Evolutionary conservation across 192 early-diverging fungal genomes (phyloP), one percentile per base, ranked within the genome.

Genomic region (Backusella australiensis): DNA sequence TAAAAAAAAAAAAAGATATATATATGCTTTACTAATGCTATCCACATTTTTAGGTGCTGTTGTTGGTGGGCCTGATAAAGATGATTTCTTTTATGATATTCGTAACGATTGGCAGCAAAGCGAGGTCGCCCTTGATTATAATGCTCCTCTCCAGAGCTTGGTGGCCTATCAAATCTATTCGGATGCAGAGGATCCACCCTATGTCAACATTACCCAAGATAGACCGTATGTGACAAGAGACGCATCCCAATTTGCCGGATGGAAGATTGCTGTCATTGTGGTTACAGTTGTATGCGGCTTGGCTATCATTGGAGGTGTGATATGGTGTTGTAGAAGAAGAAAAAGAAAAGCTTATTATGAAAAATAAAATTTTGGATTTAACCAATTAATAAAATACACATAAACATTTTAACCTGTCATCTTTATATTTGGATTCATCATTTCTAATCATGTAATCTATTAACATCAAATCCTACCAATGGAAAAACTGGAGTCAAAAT

Each of bases 91-190:
- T 67, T 36, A 69, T 6, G 88, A 90, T 74, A 72, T 76, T 12
- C 80, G 89, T 7, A 56, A 71, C 23, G 77, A 89, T 41, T 90
- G 82, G 79, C 19, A 69, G 7, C 81, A 87, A 56, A 83, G 69
- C 23, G 89, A 90, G 74, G 86, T 88, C 12, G 86, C 86, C 0
- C 38, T 88, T 36, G 86, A 88, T 63, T 87, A 89, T 44, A 89
- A 87, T 72, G 84, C 86, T 23, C 86, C 86, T 7, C 85, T 89
- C 56, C 79, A 83, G 11, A 81, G 79, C 2, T 65, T 89, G 65
- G 75, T 89, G 74, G 87, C 87, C 11, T 85, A 89, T 73, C 85
- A 86, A 72, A 75, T 89, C 19, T 75, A 76, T 53, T 82, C 81
- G 17, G 72, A 81, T 6, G 72, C 78, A 19, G 32, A 29, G 2